These are phyloP conservation scores for Phytophthora sp. DNA, from an alignment of 352 stramenopile species.

Conservation along the genomic window DNA sequence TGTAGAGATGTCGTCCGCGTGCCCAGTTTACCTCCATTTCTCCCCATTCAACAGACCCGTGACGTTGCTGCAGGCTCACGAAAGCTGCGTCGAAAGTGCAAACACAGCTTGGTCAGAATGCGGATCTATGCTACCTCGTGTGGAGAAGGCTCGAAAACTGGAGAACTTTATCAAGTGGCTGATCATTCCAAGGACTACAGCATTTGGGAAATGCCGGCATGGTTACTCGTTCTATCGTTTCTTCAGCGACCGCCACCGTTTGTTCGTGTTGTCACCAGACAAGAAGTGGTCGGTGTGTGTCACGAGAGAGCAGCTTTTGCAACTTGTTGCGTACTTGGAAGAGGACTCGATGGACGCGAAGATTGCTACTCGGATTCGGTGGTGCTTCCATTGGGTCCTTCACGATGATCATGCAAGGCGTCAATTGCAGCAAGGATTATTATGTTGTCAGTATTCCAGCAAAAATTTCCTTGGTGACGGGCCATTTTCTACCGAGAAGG, in stretches of 20 bases:
- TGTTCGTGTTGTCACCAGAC: conserved; percentile 60
- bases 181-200: conserved; percentile 65
- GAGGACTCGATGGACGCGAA: conserved; percentile 38
- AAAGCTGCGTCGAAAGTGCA: conserved; percentile 58
- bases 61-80: conserved; percentile 57
- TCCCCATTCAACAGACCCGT: conserved; percentile 24
- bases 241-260: conserved; percentile 51
- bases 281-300: conserved; percentile 57
- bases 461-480: conserved; percentile 42
- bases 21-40: conserved; percentile 65
- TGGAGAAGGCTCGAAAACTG: conserved; percentile 54
- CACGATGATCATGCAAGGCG: conserved; percentile 30
- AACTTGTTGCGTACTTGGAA: conserved; percentile 67
- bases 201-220: conserved; percentile 60
- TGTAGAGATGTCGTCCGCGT: conserved; percentile 33
- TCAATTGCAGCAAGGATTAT: conserved; percentile 20
- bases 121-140: conserved; percentile 48
- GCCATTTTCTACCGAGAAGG: conserved; percentile 54
- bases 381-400: conserved; percentile 51
- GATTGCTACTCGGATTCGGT: conserved; percentile 43
- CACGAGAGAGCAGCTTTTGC: conserved; percentile 32
- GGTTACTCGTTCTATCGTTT: conserved; percentile 74
- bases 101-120: conserved; percentile 77
- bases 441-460: conserved; percentile 48
- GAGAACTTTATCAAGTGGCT: conserved; percentile 68